phyloP scores from a whole-genome alignment of 1,284 basidiomycete genomes.

The Pulchroboletus neoregius region DNA sequence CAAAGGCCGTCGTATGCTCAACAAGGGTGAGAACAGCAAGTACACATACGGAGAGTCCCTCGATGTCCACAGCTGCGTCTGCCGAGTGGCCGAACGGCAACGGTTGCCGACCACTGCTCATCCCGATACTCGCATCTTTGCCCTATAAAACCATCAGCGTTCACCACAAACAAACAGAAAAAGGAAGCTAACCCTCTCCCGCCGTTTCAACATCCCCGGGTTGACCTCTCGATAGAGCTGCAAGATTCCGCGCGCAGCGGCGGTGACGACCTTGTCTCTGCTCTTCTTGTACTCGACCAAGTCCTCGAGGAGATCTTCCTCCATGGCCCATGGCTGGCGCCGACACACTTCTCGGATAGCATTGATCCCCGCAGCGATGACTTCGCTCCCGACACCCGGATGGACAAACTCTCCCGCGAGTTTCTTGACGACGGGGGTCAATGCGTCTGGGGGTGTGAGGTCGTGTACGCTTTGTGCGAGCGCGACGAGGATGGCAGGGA shows the following conservation, averaged over 20 bases:
- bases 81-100: conserved; percentile 79
- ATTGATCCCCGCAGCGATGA: conserved; percentile 95
- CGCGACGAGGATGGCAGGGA: conserved; percentile 92
- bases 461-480: conserved; percentile 97
- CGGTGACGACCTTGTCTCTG: conserved; percentile 89
- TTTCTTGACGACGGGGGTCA: conserved; percentile 89
- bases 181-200: conserved; percentile 66
- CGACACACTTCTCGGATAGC: conserved; percentile 91
- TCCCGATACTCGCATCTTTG: conserved; percentile 79
- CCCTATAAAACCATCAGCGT: conserved; percentile 46
- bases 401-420: conserved; percentile 96
- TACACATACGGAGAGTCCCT: conserved; percentile 73
- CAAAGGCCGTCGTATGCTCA: conserved; percentile 4
- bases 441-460: conserved; percentile 89
- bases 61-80: conserved; percentile 81
- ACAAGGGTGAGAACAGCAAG: neutral
- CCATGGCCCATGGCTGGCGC: conserved; percentile 96
- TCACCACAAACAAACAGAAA: neutral
- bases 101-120: conserved; percentile 58
- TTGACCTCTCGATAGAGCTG: conserved; percentile 97
- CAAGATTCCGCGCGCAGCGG: conserved; percentile 83
- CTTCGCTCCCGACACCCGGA: conserved; percentile 93
- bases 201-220: conserved; percentile 85
- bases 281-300: conserved; percentile 94
- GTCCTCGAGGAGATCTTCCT: conserved; percentile 89